Conservation (phyloP, 192 early-diverging fungal species). For the Spizellomyces sp. region DNA sequence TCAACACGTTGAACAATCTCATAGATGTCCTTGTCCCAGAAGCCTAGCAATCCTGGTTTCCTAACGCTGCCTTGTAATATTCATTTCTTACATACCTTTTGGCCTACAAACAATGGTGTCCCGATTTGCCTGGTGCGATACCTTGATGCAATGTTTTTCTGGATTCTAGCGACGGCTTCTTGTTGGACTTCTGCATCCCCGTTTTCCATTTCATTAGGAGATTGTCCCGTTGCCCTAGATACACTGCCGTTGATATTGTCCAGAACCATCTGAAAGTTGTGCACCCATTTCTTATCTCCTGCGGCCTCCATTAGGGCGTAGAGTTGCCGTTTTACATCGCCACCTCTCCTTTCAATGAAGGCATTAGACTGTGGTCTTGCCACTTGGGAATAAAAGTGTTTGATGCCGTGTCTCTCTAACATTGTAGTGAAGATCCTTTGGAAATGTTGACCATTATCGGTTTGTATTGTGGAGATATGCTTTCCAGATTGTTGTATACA, state of each 20-base stretch:
- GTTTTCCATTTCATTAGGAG: conserved; percentile 12
- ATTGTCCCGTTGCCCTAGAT: conserved; percentile 13
- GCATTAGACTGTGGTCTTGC: not conserved
- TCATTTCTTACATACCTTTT: conserved; percentile 3
- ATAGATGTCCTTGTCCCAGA: conserved; percentile 8
- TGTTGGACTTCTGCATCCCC: not conserved
- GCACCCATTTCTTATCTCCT: conserved; percentile 15
- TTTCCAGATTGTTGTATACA: conserved; percentile 14
- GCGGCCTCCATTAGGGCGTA: conserved; percentile 4
- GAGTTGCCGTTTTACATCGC: conserved; percentile 1
- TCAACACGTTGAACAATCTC: conserved; percentile 7
- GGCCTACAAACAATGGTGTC: conserved; percentile 15
- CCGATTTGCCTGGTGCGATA: not conserved
- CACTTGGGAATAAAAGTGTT: not conserved
- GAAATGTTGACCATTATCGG: conserved; percentile 5
- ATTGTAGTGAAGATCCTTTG: not conserved
- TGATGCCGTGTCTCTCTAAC: too few species aligned
- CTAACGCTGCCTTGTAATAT: not conserved
- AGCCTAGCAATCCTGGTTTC: conserved; percentile 16
- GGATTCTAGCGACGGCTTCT: not conserved
- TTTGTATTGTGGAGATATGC: not conserved
- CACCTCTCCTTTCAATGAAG: conserved; percentile 3
- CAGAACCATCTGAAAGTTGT: conserved; percentile 4
- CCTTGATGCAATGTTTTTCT: not conserved
- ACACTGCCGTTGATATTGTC: conserved; percentile 11